A percentile compares a stretch with the other conserved stretches of the same genome.
Conservation (phyloP, 805 yeast species). For the Candida odintsovae region DNA sequence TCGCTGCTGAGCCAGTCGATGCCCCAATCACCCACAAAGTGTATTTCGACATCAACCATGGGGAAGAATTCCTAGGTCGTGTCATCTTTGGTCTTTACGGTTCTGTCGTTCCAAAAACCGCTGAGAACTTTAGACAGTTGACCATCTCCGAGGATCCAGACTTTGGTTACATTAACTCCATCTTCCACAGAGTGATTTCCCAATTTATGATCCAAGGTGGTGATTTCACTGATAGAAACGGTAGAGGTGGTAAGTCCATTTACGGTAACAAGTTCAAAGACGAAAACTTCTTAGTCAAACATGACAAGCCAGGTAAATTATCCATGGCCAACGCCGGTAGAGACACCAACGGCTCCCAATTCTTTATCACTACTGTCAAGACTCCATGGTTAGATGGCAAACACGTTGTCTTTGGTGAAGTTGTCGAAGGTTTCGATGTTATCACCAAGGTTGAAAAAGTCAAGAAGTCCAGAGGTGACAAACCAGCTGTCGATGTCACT, state of each 20-base stretch:
- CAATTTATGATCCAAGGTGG: conserved; percentile 97
- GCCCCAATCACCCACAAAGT: conserved; percentile 65
- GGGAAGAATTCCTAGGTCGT: conserved; percentile 71
- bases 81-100: conserved; percentile 86
- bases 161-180: conserved; percentile 54
- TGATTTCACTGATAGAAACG: conserved; percentile 81
- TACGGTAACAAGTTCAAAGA: conserved; percentile 62
- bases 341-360: conserved; percentile 89
- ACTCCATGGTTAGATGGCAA: conserved; percentile 82
- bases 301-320: conserved; percentile 73
- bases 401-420: conserved; percentile 97
- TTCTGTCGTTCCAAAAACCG: conserved; percentile 80
- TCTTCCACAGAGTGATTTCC: conserved; percentile 70
- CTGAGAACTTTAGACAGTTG: conserved; percentile 79
- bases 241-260: conserved; percentile 89
- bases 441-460: conserved; percentile 69
- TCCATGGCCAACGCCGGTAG: conserved; percentile 95
- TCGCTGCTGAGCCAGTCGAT: conserved; percentile 19
- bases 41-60: conserved; percentile 80
- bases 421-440: conserved; percentile 80
- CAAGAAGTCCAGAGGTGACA: conserved; percentile 64
- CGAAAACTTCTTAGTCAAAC: conserved; percentile 63
- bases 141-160: conserved; percentile 68
- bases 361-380: conserved; percentile 78
- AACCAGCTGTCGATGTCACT: conserved; percentile 59